Evolutionary conservation across 169 alveolate species (phyloP).

Genomic region (Miamiensis avidus): DNA sequence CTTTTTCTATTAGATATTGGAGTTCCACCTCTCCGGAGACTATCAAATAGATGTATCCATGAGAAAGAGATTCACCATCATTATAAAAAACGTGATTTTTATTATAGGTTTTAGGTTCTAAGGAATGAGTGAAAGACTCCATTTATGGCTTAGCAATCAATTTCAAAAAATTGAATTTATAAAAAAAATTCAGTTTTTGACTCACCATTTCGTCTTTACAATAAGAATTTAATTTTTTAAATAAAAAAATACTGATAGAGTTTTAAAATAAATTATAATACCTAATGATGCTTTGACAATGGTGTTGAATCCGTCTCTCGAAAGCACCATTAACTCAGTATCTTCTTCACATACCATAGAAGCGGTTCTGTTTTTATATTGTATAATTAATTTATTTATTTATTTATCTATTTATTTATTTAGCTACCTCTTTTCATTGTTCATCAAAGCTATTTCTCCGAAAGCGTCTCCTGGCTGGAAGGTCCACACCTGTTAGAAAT

Average conservation of each 20-base stretch:
- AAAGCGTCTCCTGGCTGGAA: slow-evolving; percentile 28
- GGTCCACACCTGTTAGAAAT: slow-evolving; percentile 22
- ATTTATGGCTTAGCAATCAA: background rate
- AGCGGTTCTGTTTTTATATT: slow-evolving; percentile 23
- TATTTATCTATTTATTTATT: background rate
- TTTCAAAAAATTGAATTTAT: slow-evolving; percentile 1
- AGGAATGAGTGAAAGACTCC: background rate
- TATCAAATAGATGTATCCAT: too few relatives aligned
- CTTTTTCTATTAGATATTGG: background rate
- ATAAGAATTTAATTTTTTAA: background rate
- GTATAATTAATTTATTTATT: background rate
- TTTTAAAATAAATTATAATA: too few relatives aligned
- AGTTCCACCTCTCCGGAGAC: background rate
- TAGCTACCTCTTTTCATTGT: slow-evolving; percentile 24
- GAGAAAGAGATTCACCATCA: background rate
- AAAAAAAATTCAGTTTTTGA: background rate
- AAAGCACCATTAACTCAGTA: slow-evolving; percentile 18
- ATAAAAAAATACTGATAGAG: background rate
- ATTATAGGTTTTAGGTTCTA: background rate
- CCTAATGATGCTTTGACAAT: background rate
- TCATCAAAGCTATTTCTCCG: slow-evolving; percentile 44
- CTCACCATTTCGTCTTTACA: background rate
- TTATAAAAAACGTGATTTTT: background rate
- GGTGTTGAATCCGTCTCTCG: slow-evolving; percentile 17
- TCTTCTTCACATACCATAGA: slow-evolving; percentile 41